A percentile compares a stretch with the other conserved stretches of the same genome.
These are phyloP conservation scores for Fagus crenata DNA, from an alignment of 306 rosid genomes.

Conservation along the genomic window DNA sequence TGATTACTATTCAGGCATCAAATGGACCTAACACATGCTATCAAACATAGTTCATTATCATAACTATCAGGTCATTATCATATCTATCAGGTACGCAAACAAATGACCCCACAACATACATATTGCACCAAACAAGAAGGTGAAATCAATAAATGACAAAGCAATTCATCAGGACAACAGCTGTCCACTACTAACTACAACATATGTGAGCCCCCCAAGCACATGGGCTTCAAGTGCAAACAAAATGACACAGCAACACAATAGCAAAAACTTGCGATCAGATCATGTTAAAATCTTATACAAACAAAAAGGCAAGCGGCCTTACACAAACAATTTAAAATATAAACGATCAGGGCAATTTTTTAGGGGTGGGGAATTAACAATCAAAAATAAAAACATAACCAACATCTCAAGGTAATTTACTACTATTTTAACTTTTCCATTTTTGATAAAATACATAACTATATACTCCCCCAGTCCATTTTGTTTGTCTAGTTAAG, in stretches of 20 bases:
- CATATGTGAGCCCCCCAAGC: background rate
- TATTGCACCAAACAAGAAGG: background rate
- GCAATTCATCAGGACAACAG: background rate
- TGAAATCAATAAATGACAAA: background rate
- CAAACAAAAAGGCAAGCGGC: background rate
- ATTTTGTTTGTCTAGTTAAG: background rate
- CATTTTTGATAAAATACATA: background rate
- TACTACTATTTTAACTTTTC: background rate
- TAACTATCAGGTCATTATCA: background rate
- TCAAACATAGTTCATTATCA: background rate
- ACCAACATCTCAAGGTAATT: background rate
- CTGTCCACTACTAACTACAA: background rate
- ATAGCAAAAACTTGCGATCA: background rate
- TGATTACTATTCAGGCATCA: background rate
- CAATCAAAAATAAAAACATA: background rate
- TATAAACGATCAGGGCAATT: no score
- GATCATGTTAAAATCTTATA: background rate
- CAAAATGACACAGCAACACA: background rate
- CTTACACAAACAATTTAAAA: no score
- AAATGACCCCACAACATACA: background rate
- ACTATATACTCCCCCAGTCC: background rate
- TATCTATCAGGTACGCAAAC: background rate
- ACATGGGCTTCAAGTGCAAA: constrained; percentile 3
- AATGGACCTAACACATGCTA: background rate
- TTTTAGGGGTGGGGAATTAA: no score